A percentile compares a stretch with the other conserved stretches of the same genome.
Conservation (phyloP, 306 rosid genomes). For the Prunus padus region DNA sequence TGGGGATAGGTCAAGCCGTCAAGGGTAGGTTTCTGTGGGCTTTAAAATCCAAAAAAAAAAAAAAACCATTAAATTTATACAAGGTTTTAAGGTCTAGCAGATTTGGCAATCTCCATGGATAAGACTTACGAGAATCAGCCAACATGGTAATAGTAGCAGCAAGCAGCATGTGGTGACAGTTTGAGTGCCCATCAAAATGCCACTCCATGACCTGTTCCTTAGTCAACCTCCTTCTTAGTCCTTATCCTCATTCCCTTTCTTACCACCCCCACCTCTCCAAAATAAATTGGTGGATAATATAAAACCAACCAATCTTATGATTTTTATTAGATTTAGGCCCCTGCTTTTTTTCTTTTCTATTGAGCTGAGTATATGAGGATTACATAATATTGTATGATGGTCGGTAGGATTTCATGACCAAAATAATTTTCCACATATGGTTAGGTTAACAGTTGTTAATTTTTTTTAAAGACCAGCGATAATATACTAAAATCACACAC, state of each 20-base stretch:
- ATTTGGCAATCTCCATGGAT: slow-evolving; percentile 24
- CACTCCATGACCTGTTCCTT: slow-evolving; percentile 29
- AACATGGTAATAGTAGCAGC: slow-evolving; percentile 18
- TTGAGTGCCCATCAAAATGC: slow-evolving; percentile 35
- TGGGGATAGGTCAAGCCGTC: not conserved
- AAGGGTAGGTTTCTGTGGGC: slow-evolving; percentile 5
- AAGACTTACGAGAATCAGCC: slow-evolving; percentile 18
- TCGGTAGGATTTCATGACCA: too few species aligned
- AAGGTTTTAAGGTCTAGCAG: not conserved
- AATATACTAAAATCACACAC: too few species aligned
- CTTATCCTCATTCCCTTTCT: slow-evolving; percentile 37
- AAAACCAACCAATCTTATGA: not conserved
- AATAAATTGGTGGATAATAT: not conserved
- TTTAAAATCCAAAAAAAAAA: not conserved
- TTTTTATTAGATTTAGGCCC: not conserved
- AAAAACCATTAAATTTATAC: not conserved
- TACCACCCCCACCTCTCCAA: slow-evolving; percentile 8
- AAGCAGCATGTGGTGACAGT: slow-evolving; percentile 38
- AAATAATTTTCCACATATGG: not conserved
- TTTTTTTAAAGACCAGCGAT: accelerated
- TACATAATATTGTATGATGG: too few species aligned
- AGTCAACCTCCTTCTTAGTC: slow-evolving; percentile 40
- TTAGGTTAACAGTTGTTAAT: not conserved
- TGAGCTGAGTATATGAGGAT: too few species aligned
- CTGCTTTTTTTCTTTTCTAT: not conserved